Percentiles rank a stretch among this genome's conserved stretches.
phyloP scores from a whole-genome alignment of 2,329 filamentous ascomycete species.

The Claviceps sp. region DNA sequence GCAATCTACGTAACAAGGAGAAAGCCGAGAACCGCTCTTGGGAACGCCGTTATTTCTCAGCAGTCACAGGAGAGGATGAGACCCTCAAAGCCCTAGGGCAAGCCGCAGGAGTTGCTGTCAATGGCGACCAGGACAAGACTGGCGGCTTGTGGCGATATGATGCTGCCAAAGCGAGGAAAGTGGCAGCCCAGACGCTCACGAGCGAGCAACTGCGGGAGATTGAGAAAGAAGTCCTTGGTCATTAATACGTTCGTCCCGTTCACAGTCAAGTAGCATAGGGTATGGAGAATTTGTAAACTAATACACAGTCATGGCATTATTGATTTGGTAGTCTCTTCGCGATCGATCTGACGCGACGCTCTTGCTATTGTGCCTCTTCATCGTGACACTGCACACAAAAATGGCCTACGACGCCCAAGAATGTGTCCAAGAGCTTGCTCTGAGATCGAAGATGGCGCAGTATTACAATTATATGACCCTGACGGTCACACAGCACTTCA shows the following conservation, averaged over 20 bases:
- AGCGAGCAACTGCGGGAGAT: conserved; percentile 27
- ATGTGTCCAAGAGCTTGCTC: no score
- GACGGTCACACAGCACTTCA: no score
- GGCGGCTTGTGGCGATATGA: conserved; percentile 49
- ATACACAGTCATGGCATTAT: neutral
- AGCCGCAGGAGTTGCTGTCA: conserved; percentile 30
- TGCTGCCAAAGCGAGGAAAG: conserved; percentile 28
- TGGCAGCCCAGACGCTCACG: conserved; percentile 22
- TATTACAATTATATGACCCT: no score
- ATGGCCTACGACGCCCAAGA: no score
- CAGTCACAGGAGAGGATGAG: conserved; percentile 30
- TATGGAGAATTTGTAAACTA: neutral
- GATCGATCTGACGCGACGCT: neutral
- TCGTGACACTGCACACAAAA: neutral
- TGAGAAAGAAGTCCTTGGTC: conserved; percentile 30
- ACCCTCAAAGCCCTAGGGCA: conserved; percentile 32
- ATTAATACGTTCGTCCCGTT: conserved; percentile 13
- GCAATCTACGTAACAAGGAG: conserved; percentile 59
- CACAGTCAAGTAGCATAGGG: neutral
- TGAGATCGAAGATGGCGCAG: no score
- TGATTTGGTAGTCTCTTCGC: neutral
- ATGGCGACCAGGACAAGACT: conserved; percentile 46
- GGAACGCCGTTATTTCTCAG: conserved; percentile 72
- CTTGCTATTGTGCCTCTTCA: neutral
- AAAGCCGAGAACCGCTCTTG: conserved; percentile 61